Evolutionary conservation across 176 grass and related monocot genomes (phyloP), one percentile per base, ranked within the genome.

Genomic region (Rhynchospora pubera): DNA sequence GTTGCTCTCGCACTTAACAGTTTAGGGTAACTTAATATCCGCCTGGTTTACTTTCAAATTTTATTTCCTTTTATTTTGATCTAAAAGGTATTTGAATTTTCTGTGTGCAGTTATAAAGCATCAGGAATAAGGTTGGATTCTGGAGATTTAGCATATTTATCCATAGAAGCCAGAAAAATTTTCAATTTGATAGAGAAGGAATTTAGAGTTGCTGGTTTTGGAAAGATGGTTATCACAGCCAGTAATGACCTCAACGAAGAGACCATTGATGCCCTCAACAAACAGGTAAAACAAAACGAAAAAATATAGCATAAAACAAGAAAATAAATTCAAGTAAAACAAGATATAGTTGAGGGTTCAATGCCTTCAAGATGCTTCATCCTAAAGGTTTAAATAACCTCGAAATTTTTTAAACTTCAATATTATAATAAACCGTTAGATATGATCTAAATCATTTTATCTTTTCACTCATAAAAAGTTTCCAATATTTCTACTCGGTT

Each of bases 191-290:
- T 99, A 82, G 96, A 95, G 64, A 84, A 90, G 53, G 92, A 99
- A 83, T 93, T 99, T 44, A 84, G 82, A 78, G 57, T 95, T 42
- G 55, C 87, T 43, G 59, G 15, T 84, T 99, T 99, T 83, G 92
- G 91, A 30, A 90, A 95, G 78, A 99, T 88, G 87, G 62, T 79
- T 39, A 91, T 99, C 69, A 87, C 96, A 85, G 96, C 96, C 87
- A 99, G 96, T 70, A 99, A 99, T 87, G 96, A 99, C 52, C 83
- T 99, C 50, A 99, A 95, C 60, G 96, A 99, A 87, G 96, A 99
- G 88, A 99, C 96, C 22, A 94, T 95, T 77, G 96, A 99, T 91
- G 96, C 96, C 46, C 83, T 99, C 47, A 99, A 99, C 80, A 95
- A 99, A 77, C 92, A 98, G 90, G 95, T 94, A 93, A 84, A 32